Percentiles rank a stretch among this genome's conserved stretches.
phyloP scores from a whole-genome alignment of 208 protist genomes.

The Acanthamoeba culbertsoni region DNA sequence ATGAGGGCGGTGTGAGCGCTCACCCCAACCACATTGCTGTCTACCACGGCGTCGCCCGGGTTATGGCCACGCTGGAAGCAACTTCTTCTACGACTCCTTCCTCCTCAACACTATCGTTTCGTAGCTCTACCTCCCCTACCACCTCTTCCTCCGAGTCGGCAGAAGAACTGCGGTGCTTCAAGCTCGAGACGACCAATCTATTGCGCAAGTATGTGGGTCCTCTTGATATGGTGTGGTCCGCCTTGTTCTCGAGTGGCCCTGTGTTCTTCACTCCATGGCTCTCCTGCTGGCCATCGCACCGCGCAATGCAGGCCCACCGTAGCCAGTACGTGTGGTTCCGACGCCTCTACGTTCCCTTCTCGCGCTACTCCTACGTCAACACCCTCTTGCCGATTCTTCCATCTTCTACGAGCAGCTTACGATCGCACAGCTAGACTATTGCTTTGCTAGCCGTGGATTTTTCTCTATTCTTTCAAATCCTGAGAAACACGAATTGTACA shows the following conservation, averaged over 20 bases:
- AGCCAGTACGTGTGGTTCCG: constrained; percentile 96
- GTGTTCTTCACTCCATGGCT: not conserved
- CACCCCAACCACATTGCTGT: constrained; percentile 96
- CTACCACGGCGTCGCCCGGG: constrained; percentile 84
- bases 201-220: constrained; percentile 64
- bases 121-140: too few relatives aligned
- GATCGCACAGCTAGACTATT: too few relatives aligned
- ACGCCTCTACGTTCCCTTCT: constrained; percentile 94
- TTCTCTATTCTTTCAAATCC: too few relatives aligned
- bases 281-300: not conserved
- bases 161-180: not conserved
- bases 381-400: constrained; percentile 63
- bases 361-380: constrained; percentile 94
- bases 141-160: not conserved
- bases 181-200: constrained; percentile 43
- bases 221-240: constrained; percentile 51
- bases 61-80: constrained; percentile 57
- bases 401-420: too few relatives aligned
- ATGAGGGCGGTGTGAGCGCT: constrained; percentile 90
- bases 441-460: too few relatives aligned
- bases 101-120: not conserved
- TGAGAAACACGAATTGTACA: too few relatives aligned
- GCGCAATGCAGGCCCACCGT: constrained; percentile 88
- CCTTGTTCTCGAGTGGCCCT: not conserved
- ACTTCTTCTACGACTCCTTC: not conserved